phyloP scores from a whole-genome alignment of 371 early-diverging fungal species.

The Syncephalastrum racemosum region DNA sequence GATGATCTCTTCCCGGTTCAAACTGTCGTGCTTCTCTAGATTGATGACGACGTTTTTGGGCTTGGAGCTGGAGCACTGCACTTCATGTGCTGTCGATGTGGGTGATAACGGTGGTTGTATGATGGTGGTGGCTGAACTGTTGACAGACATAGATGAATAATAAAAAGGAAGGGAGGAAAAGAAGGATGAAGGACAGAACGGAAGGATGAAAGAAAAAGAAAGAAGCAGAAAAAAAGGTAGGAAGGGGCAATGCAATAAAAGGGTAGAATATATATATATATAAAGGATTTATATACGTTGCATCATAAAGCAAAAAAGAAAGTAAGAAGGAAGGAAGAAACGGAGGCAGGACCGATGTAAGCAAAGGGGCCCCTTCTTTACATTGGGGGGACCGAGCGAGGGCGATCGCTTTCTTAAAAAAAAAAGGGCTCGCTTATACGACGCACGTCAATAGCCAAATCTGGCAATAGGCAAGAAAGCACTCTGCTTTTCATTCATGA shows the following conservation, averaged over 20 bases:
- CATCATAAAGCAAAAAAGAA: too few relatives aligned
- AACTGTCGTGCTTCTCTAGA: slow-evolving; percentile 12
- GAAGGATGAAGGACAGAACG: background rate
- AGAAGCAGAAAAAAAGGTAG: background rate
- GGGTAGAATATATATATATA: slow-evolving; percentile 7
- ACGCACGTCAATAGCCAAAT: too few relatives aligned
- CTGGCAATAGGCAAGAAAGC: too few relatives aligned
- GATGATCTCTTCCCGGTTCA: slow-evolving; percentile 17
- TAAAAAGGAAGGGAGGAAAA: background rate
- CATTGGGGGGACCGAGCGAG: too few relatives aligned
- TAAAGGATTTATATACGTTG: too few relatives aligned
- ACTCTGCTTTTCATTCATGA: too few relatives aligned
- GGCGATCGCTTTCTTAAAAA: too few relatives aligned
- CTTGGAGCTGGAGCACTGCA: too few relatives aligned
- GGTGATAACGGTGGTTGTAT: slow-evolving; percentile 7
- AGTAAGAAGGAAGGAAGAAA: too few relatives aligned
- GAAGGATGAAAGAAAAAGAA: background rate
- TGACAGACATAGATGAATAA: background rate
- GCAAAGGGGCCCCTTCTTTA: too few relatives aligned
- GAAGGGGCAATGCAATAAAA: slow-evolving; percentile 5
- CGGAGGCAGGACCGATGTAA: too few relatives aligned
- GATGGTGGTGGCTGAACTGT: slow-evolving; percentile 1
- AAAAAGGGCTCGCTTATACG: too few relatives aligned
- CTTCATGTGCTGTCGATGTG: slow-evolving; percentile 4
- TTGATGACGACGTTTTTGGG: slow-evolving; percentile 9